These are phyloP conservation scores for Bruguiera gymnorhiza DNA, from an alignment of 345 rosid species.

Conservation along the genomic window DNA sequence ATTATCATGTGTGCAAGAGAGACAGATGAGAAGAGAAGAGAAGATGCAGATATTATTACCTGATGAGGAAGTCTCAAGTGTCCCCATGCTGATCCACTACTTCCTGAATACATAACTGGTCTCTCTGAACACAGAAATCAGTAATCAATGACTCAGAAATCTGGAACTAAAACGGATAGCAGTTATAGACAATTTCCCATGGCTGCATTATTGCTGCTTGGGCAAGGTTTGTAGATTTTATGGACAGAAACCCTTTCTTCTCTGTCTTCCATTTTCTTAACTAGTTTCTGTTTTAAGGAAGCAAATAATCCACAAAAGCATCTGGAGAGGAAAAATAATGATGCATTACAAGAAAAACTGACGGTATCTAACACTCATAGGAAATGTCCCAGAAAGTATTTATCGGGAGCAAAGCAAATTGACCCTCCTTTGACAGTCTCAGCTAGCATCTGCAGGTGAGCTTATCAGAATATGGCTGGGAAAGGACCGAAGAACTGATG, in stretches of 20 bases:
- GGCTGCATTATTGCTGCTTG: no score
- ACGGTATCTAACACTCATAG: not conserved
- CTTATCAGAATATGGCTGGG: no score
- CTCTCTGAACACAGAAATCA: constrained; percentile 41
- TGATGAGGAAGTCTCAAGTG: constrained; percentile 59
- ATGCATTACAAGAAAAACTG: not conserved
- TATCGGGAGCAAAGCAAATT: not conserved
- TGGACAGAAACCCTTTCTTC: no score
- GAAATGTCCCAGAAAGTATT: not conserved
- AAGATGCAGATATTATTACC: constrained; percentile 28
- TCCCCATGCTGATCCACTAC: constrained; percentile 48
- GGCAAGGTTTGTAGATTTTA: no score
- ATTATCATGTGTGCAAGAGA: constrained; percentile 3
- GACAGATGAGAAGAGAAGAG: not conserved
- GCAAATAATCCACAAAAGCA: no score
- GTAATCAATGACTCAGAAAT: not conserved
- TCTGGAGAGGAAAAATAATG: not conserved
- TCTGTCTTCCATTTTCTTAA: no score
- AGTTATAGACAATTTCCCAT: no score
- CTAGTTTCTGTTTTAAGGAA: no score
- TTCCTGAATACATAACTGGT: constrained; percentile 56
- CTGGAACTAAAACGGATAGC: no score
- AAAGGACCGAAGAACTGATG: no score
- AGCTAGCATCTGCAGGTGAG: no score
- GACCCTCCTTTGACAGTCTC: not conserved